These are phyloP conservation scores for Cynara cardunculus DNA, from an alignment of 129 eudicot species.

Conservation along the genomic window DNA sequence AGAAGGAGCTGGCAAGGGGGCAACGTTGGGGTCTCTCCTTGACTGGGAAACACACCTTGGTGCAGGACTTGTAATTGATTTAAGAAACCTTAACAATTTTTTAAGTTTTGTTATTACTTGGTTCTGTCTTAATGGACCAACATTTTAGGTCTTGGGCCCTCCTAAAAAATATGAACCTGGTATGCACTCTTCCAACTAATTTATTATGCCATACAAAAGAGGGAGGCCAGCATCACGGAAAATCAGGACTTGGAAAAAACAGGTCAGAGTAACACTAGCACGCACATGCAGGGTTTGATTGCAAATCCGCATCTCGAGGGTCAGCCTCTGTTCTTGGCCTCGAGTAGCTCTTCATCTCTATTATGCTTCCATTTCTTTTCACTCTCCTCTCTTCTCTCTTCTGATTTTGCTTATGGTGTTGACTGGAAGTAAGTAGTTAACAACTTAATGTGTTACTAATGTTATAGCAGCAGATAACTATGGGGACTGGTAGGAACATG, in stretches of 20 bases:
- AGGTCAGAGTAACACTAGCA: neutral
- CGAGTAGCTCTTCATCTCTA: neutral
- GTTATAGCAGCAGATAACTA: neutral
- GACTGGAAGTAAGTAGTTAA: neutral
- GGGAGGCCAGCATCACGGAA: neutral
- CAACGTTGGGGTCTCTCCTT: neutral
- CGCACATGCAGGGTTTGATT: neutral
- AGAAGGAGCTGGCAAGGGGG: neutral
- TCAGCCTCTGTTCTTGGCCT: neutral
- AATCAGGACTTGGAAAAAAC: neutral
- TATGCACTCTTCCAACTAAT: neutral
- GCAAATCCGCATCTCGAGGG: neutral
- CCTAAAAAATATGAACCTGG: neutral
- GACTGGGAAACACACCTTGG: neutral
- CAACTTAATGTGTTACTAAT: neutral
- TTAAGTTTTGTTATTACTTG: neutral
- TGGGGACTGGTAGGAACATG: neutral
- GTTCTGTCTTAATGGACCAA: neutral
- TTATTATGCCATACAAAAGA: neutral
- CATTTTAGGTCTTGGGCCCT: neutral
- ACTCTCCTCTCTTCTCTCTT: neutral
- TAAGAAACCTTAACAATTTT: neutral
- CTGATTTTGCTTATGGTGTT: neutral
- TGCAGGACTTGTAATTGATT: neutral
- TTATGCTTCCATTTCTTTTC: neutral